A percentile compares a stretch with the other conserved stretches of the same genome.
phyloP scores from a whole-genome alignment of 192 early-diverging fungal species.

The Dispira simplex region DNA sequence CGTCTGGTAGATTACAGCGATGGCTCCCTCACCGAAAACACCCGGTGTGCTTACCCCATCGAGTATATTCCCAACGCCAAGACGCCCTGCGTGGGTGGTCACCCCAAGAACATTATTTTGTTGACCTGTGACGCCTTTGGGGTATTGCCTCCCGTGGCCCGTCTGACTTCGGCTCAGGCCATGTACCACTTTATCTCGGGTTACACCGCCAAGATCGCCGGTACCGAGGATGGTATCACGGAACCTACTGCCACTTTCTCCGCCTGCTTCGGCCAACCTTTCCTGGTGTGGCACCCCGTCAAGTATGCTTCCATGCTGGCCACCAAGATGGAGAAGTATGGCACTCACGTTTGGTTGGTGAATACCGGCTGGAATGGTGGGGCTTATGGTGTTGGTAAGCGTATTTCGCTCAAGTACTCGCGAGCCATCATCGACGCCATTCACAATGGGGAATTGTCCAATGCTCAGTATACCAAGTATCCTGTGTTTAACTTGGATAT shows the following conservation, averaged over 20 bases:
- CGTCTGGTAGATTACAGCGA: constrained; percentile 71
- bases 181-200: constrained; percentile 98
- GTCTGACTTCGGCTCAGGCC: constrained; percentile 72
- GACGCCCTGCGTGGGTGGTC: constrained; percentile 77
- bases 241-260: constrained; percentile 90
- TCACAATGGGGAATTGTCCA: constrained; percentile 81
- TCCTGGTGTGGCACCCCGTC: constrained; percentile 90
- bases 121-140: constrained; percentile 96
- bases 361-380: constrained; percentile 98
- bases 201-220: constrained; percentile 96
- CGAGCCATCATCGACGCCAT: constrained; percentile 96
- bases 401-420: constrained; percentile 91
- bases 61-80: constrained; percentile 89
- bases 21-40: constrained; percentile 80
- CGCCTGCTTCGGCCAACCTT: constrained; percentile 90
- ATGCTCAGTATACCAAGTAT: constrained; percentile 71
- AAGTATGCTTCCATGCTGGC: constrained; percentile 96
- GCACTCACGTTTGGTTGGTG: constrained; percentile 82
- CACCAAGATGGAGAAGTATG: constrained; percentile 80
- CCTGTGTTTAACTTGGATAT: constrained; percentile 79
- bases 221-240: constrained; percentile 87
- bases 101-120: constrained; percentile 91
- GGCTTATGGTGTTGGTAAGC: constrained; percentile 74
- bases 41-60: constrained; percentile 92
- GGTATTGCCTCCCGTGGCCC: constrained; percentile 83